These are phyloP conservation scores for Rutstroemia sp. DNA, from an alignment of 2,329 filamentous ascomycete species.

Conservation along the genomic window DNA sequence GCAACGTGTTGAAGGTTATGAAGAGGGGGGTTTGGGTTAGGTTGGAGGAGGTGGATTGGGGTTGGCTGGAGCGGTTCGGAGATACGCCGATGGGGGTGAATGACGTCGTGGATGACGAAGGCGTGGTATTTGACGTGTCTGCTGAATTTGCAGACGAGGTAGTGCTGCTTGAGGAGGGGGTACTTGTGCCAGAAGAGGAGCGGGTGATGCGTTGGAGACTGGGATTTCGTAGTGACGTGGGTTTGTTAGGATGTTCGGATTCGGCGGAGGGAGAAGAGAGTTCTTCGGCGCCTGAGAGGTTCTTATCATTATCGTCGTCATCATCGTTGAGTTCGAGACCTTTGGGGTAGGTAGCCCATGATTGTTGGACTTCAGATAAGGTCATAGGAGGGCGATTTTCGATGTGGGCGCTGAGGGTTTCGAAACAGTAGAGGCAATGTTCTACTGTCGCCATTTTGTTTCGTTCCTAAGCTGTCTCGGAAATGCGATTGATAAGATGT, in stretches of 20 bases:
- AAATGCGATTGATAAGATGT: not conserved
- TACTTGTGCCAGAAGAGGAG: constrained; percentile 1
- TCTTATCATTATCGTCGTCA: constrained; percentile 29
- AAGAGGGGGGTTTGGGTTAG: constrained; percentile 66
- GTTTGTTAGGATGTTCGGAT: not conserved
- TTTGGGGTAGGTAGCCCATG: constrained; percentile 41
- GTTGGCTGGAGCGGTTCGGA: constrained; percentile 11
- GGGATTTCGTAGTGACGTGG: constrained; percentile 11
- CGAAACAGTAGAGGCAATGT: constrained; percentile 93
- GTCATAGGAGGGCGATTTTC: constrained; percentile 59
- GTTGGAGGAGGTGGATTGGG: constrained; percentile 11
- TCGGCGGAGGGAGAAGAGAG: not conserved
- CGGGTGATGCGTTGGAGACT: constrained; percentile 15
- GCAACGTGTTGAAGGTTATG: constrained; percentile 76
- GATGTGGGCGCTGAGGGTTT: constrained; percentile 70
- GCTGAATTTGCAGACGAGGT: constrained; percentile 16
- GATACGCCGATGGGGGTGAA: constrained; percentile 20
- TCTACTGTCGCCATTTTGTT: constrained; percentile 68
- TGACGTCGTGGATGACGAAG: constrained; percentile 36
- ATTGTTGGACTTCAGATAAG: constrained; percentile 61
- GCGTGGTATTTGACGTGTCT: constrained; percentile 33
- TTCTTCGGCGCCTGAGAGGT: not conserved
- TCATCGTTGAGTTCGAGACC: constrained; percentile 30
- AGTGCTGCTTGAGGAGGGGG: not conserved
- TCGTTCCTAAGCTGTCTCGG: not conserved